Evolutionary conservation across 202 grass and related monocot genomes (phyloP).

Genomic region (Zizania palustris): DNA sequence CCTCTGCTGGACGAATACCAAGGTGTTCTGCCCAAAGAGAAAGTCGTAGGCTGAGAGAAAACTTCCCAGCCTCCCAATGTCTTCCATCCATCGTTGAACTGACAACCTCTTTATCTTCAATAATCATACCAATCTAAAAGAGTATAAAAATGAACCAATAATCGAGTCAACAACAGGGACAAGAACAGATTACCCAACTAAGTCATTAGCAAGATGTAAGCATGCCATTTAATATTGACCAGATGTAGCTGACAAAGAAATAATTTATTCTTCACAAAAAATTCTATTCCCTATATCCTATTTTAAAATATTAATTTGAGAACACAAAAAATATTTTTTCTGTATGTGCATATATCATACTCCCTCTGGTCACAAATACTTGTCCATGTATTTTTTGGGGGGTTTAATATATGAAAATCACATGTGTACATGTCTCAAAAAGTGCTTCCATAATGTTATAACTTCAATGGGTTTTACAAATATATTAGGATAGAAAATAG

Average conservation of each 20-base stretch:
- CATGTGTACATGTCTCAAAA: background rate
- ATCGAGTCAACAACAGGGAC: conserved; percentile 12
- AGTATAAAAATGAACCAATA: background rate
- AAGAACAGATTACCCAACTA: background rate
- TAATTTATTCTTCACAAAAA: background rate
- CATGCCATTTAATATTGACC: conserved; percentile 12
- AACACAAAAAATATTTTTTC: background rate
- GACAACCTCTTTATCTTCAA: conserved; percentile 89
- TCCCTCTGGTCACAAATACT: too few species aligned
- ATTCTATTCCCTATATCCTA: background rate
- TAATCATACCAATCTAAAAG: conserved; percentile 73
- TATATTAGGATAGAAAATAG: background rate
- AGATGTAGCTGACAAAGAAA: conserved; percentile 13
- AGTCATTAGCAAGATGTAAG: conserved; percentile 4
- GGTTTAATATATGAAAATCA: background rate
- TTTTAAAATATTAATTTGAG: background rate
- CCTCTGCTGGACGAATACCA: conserved; percentile 70
- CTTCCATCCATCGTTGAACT: conserved; percentile 69
- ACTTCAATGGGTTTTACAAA: background rate
- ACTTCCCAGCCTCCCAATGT: conserved; percentile 80
- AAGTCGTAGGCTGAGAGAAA: conserved; percentile 77
- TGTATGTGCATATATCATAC: too few species aligned
- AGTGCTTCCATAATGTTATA: background rate
- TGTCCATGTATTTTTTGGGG: too few species aligned
- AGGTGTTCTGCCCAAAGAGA: conserved; percentile 87